Conservation (phyloP, 2,329 filamentous ascomycete genomes). For the Alternaria viburni region DNA sequence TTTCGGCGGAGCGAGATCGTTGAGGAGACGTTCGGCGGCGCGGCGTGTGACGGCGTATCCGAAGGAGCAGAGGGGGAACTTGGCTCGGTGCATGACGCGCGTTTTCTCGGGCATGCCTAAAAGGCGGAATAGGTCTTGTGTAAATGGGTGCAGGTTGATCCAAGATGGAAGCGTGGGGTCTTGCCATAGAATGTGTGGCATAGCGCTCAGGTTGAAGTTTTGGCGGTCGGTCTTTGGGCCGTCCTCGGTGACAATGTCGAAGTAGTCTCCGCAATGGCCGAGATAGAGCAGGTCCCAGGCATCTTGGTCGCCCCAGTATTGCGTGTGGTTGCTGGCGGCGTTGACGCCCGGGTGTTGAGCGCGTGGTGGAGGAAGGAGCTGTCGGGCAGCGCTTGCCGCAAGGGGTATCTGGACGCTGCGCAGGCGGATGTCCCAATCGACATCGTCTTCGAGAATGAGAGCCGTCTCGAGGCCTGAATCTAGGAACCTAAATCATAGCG, state of each 20-base stretch:
- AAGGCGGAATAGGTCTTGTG: slow-evolving; percentile 44
- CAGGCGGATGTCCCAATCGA: slow-evolving; percentile 55
- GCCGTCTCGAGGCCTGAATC: slow-evolving; percentile 50
- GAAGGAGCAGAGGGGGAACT: slow-evolving; percentile 54
- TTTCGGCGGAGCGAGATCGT: slow-evolving; percentile 47
- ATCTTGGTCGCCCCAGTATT: slow-evolving; percentile 50
- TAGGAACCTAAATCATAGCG: slow-evolving; percentile 46
- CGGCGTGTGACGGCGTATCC: slow-evolving; percentile 52
- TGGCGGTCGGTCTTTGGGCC: slow-evolving; percentile 32
- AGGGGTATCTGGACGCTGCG: slow-evolving; percentile 52
- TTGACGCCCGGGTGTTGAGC: slow-evolving; percentile 25
- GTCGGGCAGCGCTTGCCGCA: slow-evolving; percentile 49
- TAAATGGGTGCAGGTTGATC: slow-evolving; percentile 50
- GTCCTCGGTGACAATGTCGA: slow-evolving; percentile 41
- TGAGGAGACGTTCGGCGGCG: slow-evolving; percentile 48
- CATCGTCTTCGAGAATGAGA: slow-evolving; percentile 55
- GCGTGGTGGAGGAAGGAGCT: slow-evolving; percentile 42
- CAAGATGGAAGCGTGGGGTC: slow-evolving; percentile 48
- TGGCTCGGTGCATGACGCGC: slow-evolving; percentile 50
- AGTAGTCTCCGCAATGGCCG: slow-evolving; percentile 54
- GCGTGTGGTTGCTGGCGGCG: slow-evolving; percentile 30
- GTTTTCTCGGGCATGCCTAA: slow-evolving; percentile 46
- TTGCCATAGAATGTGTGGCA: slow-evolving; percentile 44
- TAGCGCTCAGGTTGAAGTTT: slow-evolving; percentile 38
- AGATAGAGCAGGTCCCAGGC: slow-evolving; percentile 54